Percentiles rank a stretch among this genome's conserved stretches.
Conservation (phyloP, 768 basidiomycete species). For the Auricularia heimuer region DNA sequence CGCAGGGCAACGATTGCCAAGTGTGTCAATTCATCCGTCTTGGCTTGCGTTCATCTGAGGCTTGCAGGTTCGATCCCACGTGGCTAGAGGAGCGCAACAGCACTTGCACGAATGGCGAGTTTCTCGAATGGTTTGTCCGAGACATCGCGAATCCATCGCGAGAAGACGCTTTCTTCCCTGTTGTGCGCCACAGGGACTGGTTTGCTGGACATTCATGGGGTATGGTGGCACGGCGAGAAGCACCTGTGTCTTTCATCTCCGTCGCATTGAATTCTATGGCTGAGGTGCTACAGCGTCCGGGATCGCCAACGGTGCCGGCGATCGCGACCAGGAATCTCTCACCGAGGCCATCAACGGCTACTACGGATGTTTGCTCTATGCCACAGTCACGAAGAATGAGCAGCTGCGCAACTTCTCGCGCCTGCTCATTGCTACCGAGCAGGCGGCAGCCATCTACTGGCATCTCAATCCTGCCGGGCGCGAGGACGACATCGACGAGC, state of each 20-base stretch:
- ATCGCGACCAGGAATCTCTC: conserved; percentile 26
- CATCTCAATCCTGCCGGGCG: conserved; percentile 24
- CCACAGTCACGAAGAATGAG: conserved; percentile 21
- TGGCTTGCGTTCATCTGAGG: not conserved
- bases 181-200: conserved; percentile 25
- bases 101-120: conserved; percentile 14
- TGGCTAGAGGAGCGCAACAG: conserved; percentile 21
- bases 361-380: conserved; percentile 26
- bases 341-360: conserved; percentile 28
- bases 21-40: conserved; percentile 12
- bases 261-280: not conserved
- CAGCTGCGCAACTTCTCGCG: conserved; percentile 24
- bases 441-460: conserved; percentile 27
- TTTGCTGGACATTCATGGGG: conserved; percentile 31
- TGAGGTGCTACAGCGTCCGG: conserved; percentile 16
- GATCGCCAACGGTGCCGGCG: conserved; percentile 26
- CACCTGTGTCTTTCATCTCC: not conserved
- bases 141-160: conserved; percentile 27
- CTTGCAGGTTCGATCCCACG: conserved; percentile 15
- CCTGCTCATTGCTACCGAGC: conserved; percentile 25
- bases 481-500: conserved; percentile 23
- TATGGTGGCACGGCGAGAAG: not conserved
- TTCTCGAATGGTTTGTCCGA: conserved; percentile 17
- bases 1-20: conserved; percentile 23
- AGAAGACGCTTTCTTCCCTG: conserved; percentile 22